Evolutionary conservation across 805 yeast genomes (phyloP).

Genomic region (Sungouiozyma ichnusensis): DNA sequence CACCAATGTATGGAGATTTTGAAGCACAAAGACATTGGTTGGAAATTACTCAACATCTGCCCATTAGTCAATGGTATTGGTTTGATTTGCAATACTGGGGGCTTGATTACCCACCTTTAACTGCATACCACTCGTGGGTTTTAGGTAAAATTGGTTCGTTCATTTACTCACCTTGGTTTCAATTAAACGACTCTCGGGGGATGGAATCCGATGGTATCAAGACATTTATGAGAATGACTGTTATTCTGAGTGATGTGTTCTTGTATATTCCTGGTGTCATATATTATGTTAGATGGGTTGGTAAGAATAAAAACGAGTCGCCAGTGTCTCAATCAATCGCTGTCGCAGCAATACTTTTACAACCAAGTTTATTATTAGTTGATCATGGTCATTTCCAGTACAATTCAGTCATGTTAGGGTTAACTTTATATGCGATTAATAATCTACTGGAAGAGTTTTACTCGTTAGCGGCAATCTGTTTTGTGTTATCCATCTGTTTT

Average conservation of each 20-base stretch:
- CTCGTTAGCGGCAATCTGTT: slow-evolving; percentile 62
- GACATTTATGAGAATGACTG: slow-evolving; percentile 77
- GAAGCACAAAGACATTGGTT: slow-evolving; percentile 99
- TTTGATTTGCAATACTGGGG: slow-evolving; percentile 93
- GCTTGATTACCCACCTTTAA: slow-evolving; percentile 90
- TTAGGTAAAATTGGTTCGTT: slow-evolving; percentile 63
- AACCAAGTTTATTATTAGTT: slow-evolving; percentile 71
- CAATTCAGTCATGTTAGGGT: slow-evolving; percentile 89
- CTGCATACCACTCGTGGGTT: slow-evolving; percentile 85
- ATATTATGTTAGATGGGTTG: slow-evolving; percentile 59
- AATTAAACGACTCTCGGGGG: slow-evolving; percentile 63
- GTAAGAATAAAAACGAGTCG: slow-evolving; percentile 45
- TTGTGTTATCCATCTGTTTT: slow-evolving; percentile 68
- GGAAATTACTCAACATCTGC: slow-evolving; percentile 74
- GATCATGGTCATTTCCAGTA: slow-evolving; percentile 98
- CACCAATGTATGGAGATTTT: slow-evolving; percentile 89
- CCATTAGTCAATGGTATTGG: slow-evolving; percentile 74
- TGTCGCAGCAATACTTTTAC: slow-evolving; percentile 69
- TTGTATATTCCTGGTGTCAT: slow-evolving; percentile 74
- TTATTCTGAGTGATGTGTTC: slow-evolving; percentile 60
- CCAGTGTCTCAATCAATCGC: slow-evolving; percentile 70
- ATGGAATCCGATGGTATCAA: slow-evolving; percentile 52
- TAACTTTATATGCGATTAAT: slow-evolving; percentile 57
- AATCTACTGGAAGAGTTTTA: slow-evolving; percentile 55
- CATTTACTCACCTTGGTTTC: slow-evolving; percentile 67